Base-by-base conservation (phyloP, 164 flowering plant species). In the Tetracentron sinense region DNA sequence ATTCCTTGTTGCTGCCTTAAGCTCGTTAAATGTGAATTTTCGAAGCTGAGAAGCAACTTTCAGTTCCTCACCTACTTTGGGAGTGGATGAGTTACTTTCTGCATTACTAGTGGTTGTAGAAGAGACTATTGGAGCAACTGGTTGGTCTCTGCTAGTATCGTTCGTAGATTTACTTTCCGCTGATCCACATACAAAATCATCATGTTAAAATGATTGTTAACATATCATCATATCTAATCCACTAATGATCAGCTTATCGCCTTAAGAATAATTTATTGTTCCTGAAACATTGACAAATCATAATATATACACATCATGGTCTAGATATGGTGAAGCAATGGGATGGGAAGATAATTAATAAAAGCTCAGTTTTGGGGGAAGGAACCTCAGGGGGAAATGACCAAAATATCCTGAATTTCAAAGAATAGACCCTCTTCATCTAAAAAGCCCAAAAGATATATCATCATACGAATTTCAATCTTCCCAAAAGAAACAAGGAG, bases 1-100 rank as follows among this genome's bases (percentile, higher is more conserved):
- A 69, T 89, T 91, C 69, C 97, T 81, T 25, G 97, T 89, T 56
- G 97, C 96, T 65, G 82, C 55, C 76, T 89, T 89, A 20, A 91
- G 91, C 60, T 91, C 97, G 76, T 82, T 87, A 69, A 89, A 91
- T 46, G 90, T 48, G 61, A 91, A 91, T 63, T 85, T 91, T 42
- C 89, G 75, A 42, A 91, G 83, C 31, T 87, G 80, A 22, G 96
- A 85, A 61, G 97, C 79, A 64, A 91, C 73, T 83, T 81, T 91
- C 62, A 91, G 84, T 52, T 91, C 97, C 68, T 87, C 92, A 61
- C 81, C 85, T 21, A 84, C 81, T 75, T 83, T 87, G 54, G 87
- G 81, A 66, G 86, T 85, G 23, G 92, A 84, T 50, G 93, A 80
- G 60, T 63, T 85, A 65, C 96, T 89, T 61, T 85, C 96, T 47